phyloP scores from a whole-genome alignment of 2,329 filamentous ascomycete genomes.

The Sordariomycetes sp. region DNA sequence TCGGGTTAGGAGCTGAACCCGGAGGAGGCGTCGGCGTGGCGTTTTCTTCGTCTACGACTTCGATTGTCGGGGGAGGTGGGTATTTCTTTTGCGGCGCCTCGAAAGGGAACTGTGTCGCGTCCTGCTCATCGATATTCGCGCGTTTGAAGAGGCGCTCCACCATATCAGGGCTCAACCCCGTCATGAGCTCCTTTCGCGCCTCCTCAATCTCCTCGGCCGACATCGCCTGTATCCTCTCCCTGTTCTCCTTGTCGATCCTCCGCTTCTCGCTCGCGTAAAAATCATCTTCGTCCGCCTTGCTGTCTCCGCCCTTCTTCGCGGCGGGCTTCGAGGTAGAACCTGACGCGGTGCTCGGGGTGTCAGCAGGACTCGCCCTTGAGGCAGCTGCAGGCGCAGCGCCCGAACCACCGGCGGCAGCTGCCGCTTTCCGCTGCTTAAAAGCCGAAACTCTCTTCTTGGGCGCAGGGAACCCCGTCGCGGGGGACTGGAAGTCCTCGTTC shows the following conservation, averaged over 20 bases:
- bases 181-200: conserved; percentile 69
- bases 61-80: conserved; percentile 13
- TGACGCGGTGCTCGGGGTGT: too few species aligned
- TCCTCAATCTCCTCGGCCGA: conserved; percentile 67
- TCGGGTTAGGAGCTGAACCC: conserved; percentile 3
- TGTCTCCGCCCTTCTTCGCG: conserved; percentile 4
- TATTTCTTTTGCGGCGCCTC: conserved; percentile 11
- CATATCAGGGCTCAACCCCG: conserved; percentile 59
- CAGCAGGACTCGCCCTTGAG: too few species aligned
- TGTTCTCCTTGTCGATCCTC: conserved; percentile 77
- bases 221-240: conserved; percentile 61
- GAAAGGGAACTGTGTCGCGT: conserved; percentile 14
- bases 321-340: neutral
- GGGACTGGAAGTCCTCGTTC: conserved; percentile 37
- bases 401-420: conserved; percentile 13
- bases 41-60: conserved; percentile 17
- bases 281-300: conserved; percentile 7
- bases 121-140: conserved; percentile 63
- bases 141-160: conserved; percentile 65
- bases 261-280: conserved; percentile 17
- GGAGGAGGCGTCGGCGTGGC: conserved; percentile 1
- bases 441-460: conserved; percentile 69
- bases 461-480: conserved; percentile 67
- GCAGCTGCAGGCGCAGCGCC: conserved; percentile 7
- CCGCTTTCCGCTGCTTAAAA: conserved; percentile 56